Percentiles rank a stretch among this genome's conserved stretches.
phyloP scores from a whole-genome alignment of 352 stramenopile species.

The Globisporangium recalcitrans region DNA sequence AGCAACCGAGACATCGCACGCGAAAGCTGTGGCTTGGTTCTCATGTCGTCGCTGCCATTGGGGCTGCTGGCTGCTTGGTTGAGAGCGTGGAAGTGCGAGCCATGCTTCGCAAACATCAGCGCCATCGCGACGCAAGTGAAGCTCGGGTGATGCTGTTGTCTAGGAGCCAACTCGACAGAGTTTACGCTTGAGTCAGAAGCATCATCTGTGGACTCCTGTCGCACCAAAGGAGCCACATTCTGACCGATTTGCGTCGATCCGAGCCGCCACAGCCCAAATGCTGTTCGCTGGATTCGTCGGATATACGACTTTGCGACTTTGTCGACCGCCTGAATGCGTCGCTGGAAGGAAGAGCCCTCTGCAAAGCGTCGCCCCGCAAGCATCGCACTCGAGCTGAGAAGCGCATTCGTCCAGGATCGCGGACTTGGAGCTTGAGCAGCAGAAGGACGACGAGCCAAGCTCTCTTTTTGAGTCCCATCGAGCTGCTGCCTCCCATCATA shows the following conservation, averaged over 20 bases:
- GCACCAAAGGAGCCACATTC: not conserved
- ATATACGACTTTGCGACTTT: not conserved
- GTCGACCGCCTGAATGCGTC: slow-evolving; percentile 2
- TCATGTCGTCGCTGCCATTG: not conserved
- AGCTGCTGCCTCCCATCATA: not conserved
- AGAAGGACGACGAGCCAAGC: not conserved
- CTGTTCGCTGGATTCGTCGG: not conserved
- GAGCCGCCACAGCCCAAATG: slow-evolving; percentile 12
- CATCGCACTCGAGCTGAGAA: not conserved
- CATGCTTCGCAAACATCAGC: slow-evolving; percentile 24
- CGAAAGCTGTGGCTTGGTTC: not conserved
- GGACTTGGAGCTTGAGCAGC: not conserved
- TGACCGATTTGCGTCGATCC: not conserved
- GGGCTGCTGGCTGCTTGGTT: not conserved
- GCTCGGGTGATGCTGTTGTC: slow-evolving; percentile 11
- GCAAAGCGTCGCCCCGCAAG: not conserved
- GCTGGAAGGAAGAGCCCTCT: not conserved
- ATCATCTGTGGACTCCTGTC: not conserved
- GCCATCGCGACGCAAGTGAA: slow-evolving; percentile 43
- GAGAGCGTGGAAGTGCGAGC: slow-evolving; percentile 17
- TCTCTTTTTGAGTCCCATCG: not conserved
- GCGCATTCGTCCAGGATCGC: not conserved
- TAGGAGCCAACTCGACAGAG: not conserved
- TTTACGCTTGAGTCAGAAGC: not conserved
- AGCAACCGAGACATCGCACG: slow-evolving; percentile 3